Evolutionary conservation across 1,284 basidiomycete species (phyloP), one percentile per base, ranked within the genome.

Genomic region (Coniferiporia sulphurascens): DNA sequence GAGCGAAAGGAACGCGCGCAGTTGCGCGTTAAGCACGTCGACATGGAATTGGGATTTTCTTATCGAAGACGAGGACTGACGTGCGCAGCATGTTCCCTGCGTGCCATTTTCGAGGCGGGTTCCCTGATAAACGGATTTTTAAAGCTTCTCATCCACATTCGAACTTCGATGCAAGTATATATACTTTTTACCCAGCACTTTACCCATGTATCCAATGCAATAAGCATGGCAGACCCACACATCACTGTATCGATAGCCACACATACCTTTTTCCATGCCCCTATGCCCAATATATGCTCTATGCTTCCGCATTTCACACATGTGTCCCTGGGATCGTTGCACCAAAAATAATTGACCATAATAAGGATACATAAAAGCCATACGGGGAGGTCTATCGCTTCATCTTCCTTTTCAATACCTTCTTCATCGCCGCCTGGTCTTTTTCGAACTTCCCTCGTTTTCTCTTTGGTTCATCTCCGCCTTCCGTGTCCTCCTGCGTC

Each of bases 391-490:
- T 21, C 60, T 61, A 62, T 48, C 52, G 57, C 45, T 52, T 65
- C 56, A 59, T 62, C 66, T 69, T 71, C 52, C 64, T 64, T 9
- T 66, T 56, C 36, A 64, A 50, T 57, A 67, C 71, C 65, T 76
- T 83, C 69, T 81, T 81, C 27, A 80, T 72, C 21, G 73, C 74
- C 68, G 83, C 86, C 48, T 85, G 78, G 57, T 89, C 89, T 70
- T 82, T 79, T 69, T 93, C 90, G 70, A 95, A 94, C 53, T 87
- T 78, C 58, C 82, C 84, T 68, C 83, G 83, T 76, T 93, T 93
- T 66, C 77, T 77, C 62, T 74, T 72, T 13, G 74, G 77, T 12
- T 66, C 74, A 21, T 74, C 80, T 3, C 68, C 71, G 38, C 74
- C 76, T 48, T 77, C 78, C 9, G 71, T 69, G 15, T 74, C 73